Percentiles rank a stretch among this genome's conserved stretches.
Evolutionary conservation across 257 asterid species (phyloP).

Genomic region (Leonotis leonurus): DNA sequence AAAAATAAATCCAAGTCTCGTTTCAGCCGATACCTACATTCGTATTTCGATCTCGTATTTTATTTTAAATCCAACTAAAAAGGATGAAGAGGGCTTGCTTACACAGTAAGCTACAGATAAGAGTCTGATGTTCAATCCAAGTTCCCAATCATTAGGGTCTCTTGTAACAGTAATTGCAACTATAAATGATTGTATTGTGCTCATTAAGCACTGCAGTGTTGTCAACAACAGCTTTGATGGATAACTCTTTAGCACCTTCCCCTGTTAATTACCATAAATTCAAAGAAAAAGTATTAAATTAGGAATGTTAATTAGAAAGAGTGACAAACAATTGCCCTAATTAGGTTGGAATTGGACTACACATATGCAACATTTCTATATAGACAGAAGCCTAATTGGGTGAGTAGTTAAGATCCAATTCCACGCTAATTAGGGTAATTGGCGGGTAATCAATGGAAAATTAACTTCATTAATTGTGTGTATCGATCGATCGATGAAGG

Average conservation of each 20-base stretch:
- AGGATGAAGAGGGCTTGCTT: constrained; percentile 31
- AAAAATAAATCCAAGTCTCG: background rate
- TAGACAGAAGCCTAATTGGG: too few relatives aligned
- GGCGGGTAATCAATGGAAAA: too few relatives aligned
- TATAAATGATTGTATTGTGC: constrained; percentile 57
- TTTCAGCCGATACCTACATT: background rate
- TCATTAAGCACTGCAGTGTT: constrained; percentile 55
- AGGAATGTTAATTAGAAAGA: background rate
- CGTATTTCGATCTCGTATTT: constrained; percentile 2
- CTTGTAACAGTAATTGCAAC: constrained; percentile 54
- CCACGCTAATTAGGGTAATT: too few relatives aligned
- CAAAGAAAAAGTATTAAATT: background rate
- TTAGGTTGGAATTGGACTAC: too few relatives aligned
- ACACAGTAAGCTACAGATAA: constrained; percentile 65
- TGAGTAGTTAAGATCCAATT: too few relatives aligned
- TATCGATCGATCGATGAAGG: background rate
- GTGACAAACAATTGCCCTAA: too few relatives aligned
- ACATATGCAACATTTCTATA: too few relatives aligned
- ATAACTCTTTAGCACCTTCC: constrained; percentile 34
- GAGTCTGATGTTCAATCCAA: constrained; percentile 62
- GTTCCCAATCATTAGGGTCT: constrained; percentile 59
- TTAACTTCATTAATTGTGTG: too few relatives aligned
- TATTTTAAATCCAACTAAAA: background rate
- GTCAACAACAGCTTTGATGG: constrained; percentile 65
- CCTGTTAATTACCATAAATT: constrained; percentile 23